A percentile compares a stretch with the other conserved stretches of the same genome.
Conservation (phyloP, 306 rosid genomes). For the Corylus heterophylla region DNA sequence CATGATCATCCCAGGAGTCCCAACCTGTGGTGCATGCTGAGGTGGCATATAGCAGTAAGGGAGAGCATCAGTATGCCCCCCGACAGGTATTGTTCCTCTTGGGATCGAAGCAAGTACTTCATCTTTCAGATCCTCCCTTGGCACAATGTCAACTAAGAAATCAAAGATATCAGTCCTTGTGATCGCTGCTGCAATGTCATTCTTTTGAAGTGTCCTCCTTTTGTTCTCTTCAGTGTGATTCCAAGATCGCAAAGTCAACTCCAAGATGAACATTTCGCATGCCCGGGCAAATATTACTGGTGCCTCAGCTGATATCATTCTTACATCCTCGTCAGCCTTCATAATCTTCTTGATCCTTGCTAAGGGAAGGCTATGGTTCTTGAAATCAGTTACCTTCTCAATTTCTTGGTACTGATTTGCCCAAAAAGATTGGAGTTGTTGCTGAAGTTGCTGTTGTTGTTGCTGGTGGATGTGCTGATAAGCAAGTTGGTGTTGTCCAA, state of each 20-base stretch:
- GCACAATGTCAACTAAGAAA: constrained; percentile 72
- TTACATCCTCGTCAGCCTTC: constrained; percentile 79
- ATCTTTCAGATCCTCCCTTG: constrained; percentile 68
- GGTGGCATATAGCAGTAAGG: constrained; percentile 52
- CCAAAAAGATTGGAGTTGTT: constrained; percentile 63
- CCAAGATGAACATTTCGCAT: constrained; percentile 72
- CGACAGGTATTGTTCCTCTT: constrained; percentile 57
- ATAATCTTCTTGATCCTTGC: constrained; percentile 78
- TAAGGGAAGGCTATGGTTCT: constrained; percentile 76
- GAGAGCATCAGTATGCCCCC: constrained; percentile 44
- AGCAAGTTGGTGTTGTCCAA: constrained; percentile 66
- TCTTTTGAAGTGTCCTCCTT: constrained; percentile 67
- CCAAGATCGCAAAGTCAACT: constrained; percentile 75
- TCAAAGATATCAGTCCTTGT: constrained; percentile 68
- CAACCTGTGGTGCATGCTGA: constrained; percentile 48
- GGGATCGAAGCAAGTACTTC: constrained; percentile 69
- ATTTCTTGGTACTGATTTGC: constrained; percentile 58
- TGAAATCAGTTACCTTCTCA: constrained; percentile 61
- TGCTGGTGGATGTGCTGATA: constrained; percentile 58
- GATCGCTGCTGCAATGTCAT: constrained; percentile 78
- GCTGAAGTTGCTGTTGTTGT: constrained; percentile 55
- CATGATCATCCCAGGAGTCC: constrained; percentile 60
- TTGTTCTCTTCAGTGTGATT: constrained; percentile 73
- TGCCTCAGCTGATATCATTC: constrained; percentile 78
- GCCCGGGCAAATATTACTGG: constrained; percentile 71